A percentile compares a stretch with the other conserved stretches of the same genome.
phyloP scores from a whole-genome alignment of 495 filamentous ascomycete species.

The Sphaerosporella brunnea region DNA sequence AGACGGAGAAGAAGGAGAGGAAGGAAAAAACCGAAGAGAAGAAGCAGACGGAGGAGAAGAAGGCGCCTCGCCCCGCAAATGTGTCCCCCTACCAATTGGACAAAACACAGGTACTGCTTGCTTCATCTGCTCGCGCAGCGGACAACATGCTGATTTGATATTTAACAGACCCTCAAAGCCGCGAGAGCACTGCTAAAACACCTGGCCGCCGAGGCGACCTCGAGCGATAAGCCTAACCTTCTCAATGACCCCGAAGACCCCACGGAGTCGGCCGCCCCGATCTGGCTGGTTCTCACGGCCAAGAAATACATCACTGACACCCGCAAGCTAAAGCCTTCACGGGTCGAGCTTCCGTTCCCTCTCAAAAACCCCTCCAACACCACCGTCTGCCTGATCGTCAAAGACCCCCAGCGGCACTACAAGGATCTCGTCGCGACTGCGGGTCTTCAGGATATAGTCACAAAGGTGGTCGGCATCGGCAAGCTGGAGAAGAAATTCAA shows the following conservation, averaged over 20 bases:
- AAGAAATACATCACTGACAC: constrained; percentile 71
- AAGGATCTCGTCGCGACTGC: constrained; percentile 67
- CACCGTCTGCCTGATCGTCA: constrained; percentile 67
- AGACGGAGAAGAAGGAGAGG: not conserved
- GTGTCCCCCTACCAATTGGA: constrained; percentile 51
- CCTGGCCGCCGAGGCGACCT: constrained; percentile 41
- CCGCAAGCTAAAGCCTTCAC: constrained; percentile 61
- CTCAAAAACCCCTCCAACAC: constrained; percentile 44
- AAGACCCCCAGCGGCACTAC: constrained; percentile 71
- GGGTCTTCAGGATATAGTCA: constrained; percentile 62
- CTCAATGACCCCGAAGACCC: constrained; percentile 46
- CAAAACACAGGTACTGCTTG: constrained; percentile 42
- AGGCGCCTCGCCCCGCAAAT: not conserved
- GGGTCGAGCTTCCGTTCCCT: constrained; percentile 49
- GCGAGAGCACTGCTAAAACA: constrained; percentile 63
- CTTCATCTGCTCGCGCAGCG: too few species aligned
- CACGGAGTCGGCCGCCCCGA: constrained; percentile 33
- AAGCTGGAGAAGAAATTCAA: constrained; percentile 78
- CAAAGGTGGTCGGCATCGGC: constrained; percentile 57
- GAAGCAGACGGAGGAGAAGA: constrained; percentile 4
- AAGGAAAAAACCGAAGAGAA: not conserved
- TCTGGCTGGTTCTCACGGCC: constrained; percentile 76
- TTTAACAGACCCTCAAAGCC: constrained; percentile 40
- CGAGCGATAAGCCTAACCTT: constrained; percentile 51
- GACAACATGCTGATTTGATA: too few species aligned